Conservation (phyloP, 768 basidiomycete species). For the Pulveroboletus sp. region DNA sequence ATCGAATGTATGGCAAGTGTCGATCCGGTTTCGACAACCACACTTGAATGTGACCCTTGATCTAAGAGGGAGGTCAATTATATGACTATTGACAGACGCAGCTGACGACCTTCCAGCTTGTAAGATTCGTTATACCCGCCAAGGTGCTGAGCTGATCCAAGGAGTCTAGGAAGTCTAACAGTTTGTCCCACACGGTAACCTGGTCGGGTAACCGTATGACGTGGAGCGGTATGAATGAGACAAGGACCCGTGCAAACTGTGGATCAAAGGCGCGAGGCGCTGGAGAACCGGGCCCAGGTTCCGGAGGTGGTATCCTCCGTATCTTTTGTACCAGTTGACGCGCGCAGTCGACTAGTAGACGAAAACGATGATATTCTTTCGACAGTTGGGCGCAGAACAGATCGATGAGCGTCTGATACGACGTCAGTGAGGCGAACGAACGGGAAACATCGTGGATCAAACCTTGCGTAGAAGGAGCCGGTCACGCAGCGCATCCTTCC, state of each 20-base stretch:
- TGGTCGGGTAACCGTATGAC: constrained; percentile 48
- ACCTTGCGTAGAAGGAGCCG: constrained; percentile 61
- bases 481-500: constrained; percentile 49
- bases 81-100: neutral
- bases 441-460: neutral
- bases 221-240: constrained; percentile 67
- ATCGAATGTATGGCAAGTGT: constrained; percentile 57
- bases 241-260: constrained; percentile 59
- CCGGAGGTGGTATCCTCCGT: constrained; percentile 30
- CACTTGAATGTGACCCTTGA: constrained; percentile 47
- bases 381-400: constrained; percentile 24
- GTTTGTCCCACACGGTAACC: constrained; percentile 47
- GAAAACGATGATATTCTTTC: constrained; percentile 25
- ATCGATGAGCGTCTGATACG: constrained; percentile 22
- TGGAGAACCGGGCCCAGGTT: constrained; percentile 42
- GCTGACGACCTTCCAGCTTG: constrained; percentile 59
- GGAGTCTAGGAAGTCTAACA: constrained; percentile 50
- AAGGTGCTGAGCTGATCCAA: constrained; percentile 52
- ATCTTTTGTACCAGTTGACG: constrained; percentile 16
- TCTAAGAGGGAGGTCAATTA: constrained; percentile 27
- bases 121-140: constrained; percentile 40
- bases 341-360: constrained; percentile 16
- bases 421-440: constrained; percentile 5
- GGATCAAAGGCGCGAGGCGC: constrained; percentile 61
- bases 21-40: constrained; percentile 42